Evolutionary conservation across 2,329 filamentous ascomycete genomes (phyloP).

Genomic region (Phialophora tarda): DNA sequence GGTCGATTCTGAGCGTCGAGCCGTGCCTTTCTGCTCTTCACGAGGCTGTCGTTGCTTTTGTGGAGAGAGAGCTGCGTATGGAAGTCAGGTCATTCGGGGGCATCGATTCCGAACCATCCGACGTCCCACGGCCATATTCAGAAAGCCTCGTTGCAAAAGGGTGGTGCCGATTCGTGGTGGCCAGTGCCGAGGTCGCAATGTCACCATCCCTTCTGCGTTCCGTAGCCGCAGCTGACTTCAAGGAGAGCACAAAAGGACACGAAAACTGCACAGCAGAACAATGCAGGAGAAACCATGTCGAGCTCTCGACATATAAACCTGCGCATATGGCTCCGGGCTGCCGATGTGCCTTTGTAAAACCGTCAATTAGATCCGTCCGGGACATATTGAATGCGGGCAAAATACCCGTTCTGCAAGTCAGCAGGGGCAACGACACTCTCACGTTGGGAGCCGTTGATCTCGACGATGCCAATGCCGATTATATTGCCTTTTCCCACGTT

Average conservation of each 20-base stretch:
- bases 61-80: background rate
- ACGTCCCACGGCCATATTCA: background rate
- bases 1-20: background rate
- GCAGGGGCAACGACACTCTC: background rate
- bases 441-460: background rate
- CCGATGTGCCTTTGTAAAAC: background rate
- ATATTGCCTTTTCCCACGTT: constrained; percentile 5
- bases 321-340: background rate
- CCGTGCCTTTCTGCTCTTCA: background rate
- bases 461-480: background rate
- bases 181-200: background rate
- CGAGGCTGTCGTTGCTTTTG: background rate
- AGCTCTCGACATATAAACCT: constrained; percentile 1
- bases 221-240: background rate
- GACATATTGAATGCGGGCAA: background rate
- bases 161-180: background rate
- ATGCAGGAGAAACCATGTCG: background rate
- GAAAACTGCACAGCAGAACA: background rate
- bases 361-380: background rate
- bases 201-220: background rate
- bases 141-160: background rate
- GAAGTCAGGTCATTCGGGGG: background rate
- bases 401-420: background rate
- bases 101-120: background rate
- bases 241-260: background rate